These are phyloP conservation scores for Casuarina cunninghamiana DNA, from an alignment of 306 rosid species.

Conservation along the genomic window DNA sequence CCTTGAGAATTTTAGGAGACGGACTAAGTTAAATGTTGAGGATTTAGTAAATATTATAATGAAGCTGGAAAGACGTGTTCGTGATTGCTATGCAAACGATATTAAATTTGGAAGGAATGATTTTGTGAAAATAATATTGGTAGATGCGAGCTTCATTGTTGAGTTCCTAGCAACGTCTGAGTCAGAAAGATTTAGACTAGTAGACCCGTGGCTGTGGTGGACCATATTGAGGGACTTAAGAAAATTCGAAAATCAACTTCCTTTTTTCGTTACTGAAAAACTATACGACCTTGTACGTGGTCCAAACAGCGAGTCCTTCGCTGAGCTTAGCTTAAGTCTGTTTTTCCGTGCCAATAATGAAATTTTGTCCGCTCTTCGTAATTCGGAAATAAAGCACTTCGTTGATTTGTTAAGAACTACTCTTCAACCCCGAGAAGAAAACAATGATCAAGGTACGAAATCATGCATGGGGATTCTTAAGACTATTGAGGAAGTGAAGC, in stretches of 20 bases:
- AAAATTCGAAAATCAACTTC: conserved; percentile 28
- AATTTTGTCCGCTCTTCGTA: rapidly evolving
- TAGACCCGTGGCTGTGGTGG: no score
- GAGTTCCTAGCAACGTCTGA: background rate
- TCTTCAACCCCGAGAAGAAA: background rate
- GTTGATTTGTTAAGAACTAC: background rate
- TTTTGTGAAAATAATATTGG: background rate
- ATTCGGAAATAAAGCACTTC: background rate
- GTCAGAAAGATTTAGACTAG: no score
- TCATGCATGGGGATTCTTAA: no score
- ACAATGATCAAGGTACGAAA: no score
- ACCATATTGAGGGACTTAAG: no score
- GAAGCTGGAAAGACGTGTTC: background rate
- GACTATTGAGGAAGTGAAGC: no score
- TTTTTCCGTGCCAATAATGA: rapidly evolving
- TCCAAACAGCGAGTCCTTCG: background rate
- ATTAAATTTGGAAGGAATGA: background rate
- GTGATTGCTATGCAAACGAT: background rate
- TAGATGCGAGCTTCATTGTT: conserved; percentile 11
- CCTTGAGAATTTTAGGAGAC: background rate
- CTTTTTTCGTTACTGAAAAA: conserved; percentile 13
- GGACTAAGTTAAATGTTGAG: background rate
- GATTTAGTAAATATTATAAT: background rate
- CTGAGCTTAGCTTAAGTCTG: background rate
- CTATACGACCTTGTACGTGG: background rate